These are phyloP conservation scores for Closterium sp. DNA, from an alignment of 139 green algal species.

Conservation along the genomic window DNA sequence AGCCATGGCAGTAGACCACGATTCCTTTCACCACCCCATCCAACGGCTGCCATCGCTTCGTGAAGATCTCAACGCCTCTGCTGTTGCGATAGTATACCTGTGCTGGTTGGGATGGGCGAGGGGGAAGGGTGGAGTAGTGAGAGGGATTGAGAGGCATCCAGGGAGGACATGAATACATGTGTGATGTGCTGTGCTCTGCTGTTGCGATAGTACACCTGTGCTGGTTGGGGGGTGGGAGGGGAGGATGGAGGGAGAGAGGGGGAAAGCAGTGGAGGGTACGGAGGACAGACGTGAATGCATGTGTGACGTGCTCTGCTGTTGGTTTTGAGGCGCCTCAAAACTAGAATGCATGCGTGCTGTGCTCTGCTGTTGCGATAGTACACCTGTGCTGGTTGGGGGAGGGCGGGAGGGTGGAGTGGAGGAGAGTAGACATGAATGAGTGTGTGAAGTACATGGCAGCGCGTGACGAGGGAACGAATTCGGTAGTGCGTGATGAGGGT, in stretches of 20 bases:
- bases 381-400: background rate
- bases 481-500: no score
- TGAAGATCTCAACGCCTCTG: conserved; percentile 32
- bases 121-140: no score
- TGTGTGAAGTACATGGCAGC: no score
- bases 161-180: background rate
- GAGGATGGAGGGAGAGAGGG: no score
- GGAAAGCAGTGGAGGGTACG: no score
- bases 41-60: conserved; percentile 29
- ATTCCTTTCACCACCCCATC: conserved; percentile 6
- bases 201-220: background rate
- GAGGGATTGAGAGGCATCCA: no score
- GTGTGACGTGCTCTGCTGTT: no score
- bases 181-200: background rate
- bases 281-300: background rate
- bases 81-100: conserved; percentile 4
- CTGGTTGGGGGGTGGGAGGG: background rate
- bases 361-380: conserved; percentile 7
- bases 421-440: no score
- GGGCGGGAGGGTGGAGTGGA: no score
- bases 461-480: no score
- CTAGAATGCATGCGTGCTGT: no score
- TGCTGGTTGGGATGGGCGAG: background rate
- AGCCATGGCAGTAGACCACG: conserved; percentile 43
- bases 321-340: no score